These are phyloP conservation scores for Colletotrichum orchidophilum DNA, from an alignment of 2,329 filamentous ascomycete genomes.

Conservation along the genomic window DNA sequence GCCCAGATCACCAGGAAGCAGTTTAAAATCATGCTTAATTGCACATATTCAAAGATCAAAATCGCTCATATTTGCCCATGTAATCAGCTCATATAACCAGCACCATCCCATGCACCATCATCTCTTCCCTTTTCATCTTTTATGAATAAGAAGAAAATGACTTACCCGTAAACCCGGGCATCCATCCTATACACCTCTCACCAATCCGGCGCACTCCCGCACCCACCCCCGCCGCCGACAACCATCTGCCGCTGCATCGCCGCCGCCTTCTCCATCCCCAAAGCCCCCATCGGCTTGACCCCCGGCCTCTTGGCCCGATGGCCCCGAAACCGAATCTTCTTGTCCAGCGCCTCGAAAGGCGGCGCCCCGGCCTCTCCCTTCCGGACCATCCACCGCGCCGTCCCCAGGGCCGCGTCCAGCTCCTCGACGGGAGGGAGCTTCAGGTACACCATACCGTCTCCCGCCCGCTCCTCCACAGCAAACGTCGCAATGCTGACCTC, in stretches of 20 bases:
- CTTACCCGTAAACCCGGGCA: not conserved
- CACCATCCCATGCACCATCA: not conserved
- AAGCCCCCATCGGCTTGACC: constrained; percentile 44
- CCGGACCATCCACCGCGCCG: constrained; percentile 80
- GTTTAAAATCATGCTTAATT: no score
- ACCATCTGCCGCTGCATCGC: no score
- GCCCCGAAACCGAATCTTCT: constrained; percentile 55
- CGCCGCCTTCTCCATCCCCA: constrained; percentile 48
- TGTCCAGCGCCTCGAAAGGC: constrained; percentile 56
- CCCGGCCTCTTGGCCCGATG: constrained; percentile 53
- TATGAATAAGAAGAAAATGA: not conserved
- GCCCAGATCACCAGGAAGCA: no score
- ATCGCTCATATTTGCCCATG: not conserved
- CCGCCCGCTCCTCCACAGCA: constrained; percentile 71
- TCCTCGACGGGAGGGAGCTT: constrained; percentile 84
- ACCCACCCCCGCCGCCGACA: constrained; percentile 47
- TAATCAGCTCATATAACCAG: not conserved
- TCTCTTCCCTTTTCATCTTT: not conserved
- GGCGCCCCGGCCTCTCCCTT: constrained; percentile 67
- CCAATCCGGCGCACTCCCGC: constrained; percentile 59
- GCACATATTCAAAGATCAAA: no score
- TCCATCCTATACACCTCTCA: constrained; percentile 36
- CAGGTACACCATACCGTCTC: constrained; percentile 81
- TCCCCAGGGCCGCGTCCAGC: constrained; percentile 81
- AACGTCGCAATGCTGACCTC: constrained; percentile 85